Evolutionary conservation across 202 grass and related monocot genomes (phyloP).

Genomic region (Schoenoplectus tabernaemontani): DNA sequence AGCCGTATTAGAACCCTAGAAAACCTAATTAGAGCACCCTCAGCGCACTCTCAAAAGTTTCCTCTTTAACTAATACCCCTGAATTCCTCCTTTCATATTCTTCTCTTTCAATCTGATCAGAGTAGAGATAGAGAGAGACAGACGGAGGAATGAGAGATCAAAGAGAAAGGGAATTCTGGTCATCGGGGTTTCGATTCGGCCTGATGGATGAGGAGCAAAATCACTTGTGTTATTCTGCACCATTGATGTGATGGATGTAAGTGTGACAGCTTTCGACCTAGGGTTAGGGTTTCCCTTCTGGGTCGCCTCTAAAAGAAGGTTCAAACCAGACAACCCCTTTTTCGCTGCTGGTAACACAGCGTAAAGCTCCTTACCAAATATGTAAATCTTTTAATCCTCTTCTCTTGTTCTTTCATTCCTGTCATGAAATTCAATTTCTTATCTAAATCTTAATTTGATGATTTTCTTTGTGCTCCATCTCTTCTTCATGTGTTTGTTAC

Average conservation of each 20-base stretch:
- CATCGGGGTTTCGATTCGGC: too few relatives aligned
- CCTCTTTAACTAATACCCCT: too few relatives aligned
- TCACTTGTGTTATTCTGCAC: neutral
- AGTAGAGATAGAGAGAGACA: too few relatives aligned
- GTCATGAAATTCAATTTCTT: neutral
- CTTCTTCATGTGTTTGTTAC: neutral
- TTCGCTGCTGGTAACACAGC: constrained; percentile 78
- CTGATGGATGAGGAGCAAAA: too few relatives aligned
- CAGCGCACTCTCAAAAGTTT: too few relatives aligned
- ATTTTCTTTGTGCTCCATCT: neutral
- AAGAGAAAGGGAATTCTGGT: too few relatives aligned
- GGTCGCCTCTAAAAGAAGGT: constrained; percentile 34
- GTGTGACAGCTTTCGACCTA: neutral
- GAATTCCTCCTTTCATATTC: too few relatives aligned
- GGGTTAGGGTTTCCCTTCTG: constrained; percentile 48
- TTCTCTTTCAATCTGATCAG: too few relatives aligned
- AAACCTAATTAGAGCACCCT: too few relatives aligned
- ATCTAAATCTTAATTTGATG: neutral
- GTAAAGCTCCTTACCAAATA: constrained; percentile 92
- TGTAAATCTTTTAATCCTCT: constrained; percentile 23
- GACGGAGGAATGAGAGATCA: too few relatives aligned
- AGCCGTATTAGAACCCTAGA: too few relatives aligned
- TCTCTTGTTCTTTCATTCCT: neutral
- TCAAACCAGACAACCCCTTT: constrained; percentile 68
- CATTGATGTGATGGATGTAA: constrained; percentile 52